Percentiles rank a stretch among this genome's conserved stretches.
These are phyloP conservation scores for Starmera caribaea DNA, from an alignment of 805 yeast genomes.

Conservation along the genomic window DNA sequence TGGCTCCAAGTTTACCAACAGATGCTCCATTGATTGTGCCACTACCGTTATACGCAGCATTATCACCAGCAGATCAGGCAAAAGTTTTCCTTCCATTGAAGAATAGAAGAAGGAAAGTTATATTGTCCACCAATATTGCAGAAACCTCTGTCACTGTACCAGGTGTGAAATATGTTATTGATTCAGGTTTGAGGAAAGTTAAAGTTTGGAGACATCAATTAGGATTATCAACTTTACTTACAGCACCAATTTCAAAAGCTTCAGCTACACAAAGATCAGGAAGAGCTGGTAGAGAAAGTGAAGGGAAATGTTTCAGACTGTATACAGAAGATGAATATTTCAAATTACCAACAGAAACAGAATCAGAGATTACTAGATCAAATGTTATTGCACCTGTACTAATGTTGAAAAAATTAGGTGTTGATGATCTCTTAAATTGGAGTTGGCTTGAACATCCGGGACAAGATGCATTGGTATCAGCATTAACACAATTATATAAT, in stretches of 20 bases:
- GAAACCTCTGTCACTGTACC: conserved; percentile 96
- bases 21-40: conserved; percentile 72
- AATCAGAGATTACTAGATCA: conserved; percentile 84
- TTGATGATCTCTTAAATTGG: conserved; percentile 79
- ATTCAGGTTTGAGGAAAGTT: conserved; percentile 86
- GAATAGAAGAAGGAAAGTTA: conserved; percentile 69
- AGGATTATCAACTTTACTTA: conserved; percentile 85
- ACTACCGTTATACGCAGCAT: conserved; percentile 86
- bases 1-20: conserved; percentile 58
- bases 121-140: conserved; percentile 91
- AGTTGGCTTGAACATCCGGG: conserved; percentile 92
- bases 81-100: conserved; percentile 63
- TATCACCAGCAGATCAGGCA: conserved; percentile 77
- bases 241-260: conserved; percentile 89
- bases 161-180: conserved; percentile 89
- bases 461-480: conserved; percentile 60
- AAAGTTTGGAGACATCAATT: conserved; percentile 91
- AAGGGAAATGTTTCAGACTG: conserved; percentile 82
- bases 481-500: conserved; percentile 68
- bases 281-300: conserved; percentile 97
- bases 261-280: conserved; percentile 95
- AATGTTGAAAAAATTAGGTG: conserved; percentile 74
- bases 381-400: conserved; percentile 80
- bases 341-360: conserved; percentile 67
- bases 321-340: conserved; percentile 66